Conservation (phyloP, 192 early-diverging fungal species). For the Diversispora eburnea region DNA sequence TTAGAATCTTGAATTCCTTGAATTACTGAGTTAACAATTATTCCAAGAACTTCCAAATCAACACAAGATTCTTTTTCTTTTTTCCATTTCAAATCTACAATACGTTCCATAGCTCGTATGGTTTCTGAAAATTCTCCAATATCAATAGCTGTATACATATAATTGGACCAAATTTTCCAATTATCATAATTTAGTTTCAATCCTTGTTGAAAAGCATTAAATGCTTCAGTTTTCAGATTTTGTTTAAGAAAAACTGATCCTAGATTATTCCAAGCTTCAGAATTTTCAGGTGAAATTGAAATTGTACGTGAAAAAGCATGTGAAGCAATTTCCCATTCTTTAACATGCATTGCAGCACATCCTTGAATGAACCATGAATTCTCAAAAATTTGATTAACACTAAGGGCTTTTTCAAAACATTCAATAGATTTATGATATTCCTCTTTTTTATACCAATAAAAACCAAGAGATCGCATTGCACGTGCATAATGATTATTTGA, state of each 20-base stretch:
- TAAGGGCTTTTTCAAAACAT: slow-evolving; percentile 77
- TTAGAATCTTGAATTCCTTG: slow-evolving; percentile 53
- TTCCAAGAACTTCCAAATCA: slow-evolving; percentile 75
- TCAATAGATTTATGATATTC: slow-evolving; percentile 65
- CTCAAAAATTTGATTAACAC: slow-evolving; percentile 92
- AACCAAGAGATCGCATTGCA: slow-evolving; percentile 93
- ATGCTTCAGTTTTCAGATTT: slow-evolving; percentile 73
- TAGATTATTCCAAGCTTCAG: slow-evolving; percentile 97
- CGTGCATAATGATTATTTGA: slow-evolving; percentile 79
- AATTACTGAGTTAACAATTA: slow-evolving; percentile 66
- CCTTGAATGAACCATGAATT: slow-evolving; percentile 96
- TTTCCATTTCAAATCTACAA: slow-evolving; percentile 75
- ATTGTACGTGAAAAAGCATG: slow-evolving; percentile 76
- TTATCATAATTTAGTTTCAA: slow-evolving; percentile 73
- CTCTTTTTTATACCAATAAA: slow-evolving; percentile 65
- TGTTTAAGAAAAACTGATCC: slow-evolving; percentile 75
- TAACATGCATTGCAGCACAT: slow-evolving; percentile 81
- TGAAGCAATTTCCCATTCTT: slow-evolving; percentile 72
- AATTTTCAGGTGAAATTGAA: slow-evolving; percentile 70
- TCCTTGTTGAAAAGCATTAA: slow-evolving; percentile 78
- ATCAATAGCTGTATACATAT: slow-evolving; percentile 73
- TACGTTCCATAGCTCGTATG: slow-evolving; percentile 76
- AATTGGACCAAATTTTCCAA: slow-evolving; percentile 94
- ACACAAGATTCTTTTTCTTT: slow-evolving; percentile 66
- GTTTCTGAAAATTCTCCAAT: slow-evolving; percentile 77